Conservation (phyloP, 768 basidiomycete species). For the Tylopilus plumbeoviolaceoides region DNA sequence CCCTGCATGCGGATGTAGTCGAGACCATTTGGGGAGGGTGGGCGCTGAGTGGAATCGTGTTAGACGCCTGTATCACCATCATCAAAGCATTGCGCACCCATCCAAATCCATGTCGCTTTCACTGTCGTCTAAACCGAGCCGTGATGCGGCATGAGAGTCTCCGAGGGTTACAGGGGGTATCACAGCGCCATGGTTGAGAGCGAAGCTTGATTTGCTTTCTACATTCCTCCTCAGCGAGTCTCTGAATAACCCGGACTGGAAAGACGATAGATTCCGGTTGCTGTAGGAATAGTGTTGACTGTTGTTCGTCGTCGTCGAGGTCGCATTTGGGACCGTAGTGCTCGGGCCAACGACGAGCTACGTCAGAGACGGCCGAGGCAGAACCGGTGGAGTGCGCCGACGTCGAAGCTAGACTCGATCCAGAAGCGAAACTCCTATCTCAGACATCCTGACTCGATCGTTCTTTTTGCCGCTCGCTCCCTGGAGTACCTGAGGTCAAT, state of each 20-base stretch:
- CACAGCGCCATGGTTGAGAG: too few relatives aligned
- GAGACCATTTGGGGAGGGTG: conserved; percentile 26
- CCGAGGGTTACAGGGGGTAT: background rate
- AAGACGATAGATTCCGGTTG: conserved; percentile 28
- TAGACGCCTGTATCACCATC: background rate
- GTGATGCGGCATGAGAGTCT: conserved; percentile 13
- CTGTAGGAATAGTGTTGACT: conserved; percentile 26
- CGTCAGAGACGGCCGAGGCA: conserved; percentile 3
- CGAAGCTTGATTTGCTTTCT: too few relatives aligned
- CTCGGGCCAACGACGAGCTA: conserved; percentile 7
- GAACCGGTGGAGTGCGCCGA: conserved; percentile 4
- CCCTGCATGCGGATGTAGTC: conserved; percentile 26
- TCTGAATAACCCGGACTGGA: conserved; percentile 30
- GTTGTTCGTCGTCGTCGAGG: conserved; percentile 4
- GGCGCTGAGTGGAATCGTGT: conserved; percentile 14
- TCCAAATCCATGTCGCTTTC: conserved; percentile 21
- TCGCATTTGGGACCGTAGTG: background rate
- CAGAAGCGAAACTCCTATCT: too few relatives aligned
- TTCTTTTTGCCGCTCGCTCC: too few relatives aligned
- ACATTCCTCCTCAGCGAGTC: conserved; percentile 22
- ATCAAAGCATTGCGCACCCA: conserved; percentile 7
- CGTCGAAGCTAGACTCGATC: conserved; percentile 13
- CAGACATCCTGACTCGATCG: too few relatives aligned
- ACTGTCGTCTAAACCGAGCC: conserved; percentile 20
- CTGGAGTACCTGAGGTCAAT: too few relatives aligned